Conservation (phyloP, 1,284 basidiomycete genomes). For the Malassezia arunalokei region DNA sequence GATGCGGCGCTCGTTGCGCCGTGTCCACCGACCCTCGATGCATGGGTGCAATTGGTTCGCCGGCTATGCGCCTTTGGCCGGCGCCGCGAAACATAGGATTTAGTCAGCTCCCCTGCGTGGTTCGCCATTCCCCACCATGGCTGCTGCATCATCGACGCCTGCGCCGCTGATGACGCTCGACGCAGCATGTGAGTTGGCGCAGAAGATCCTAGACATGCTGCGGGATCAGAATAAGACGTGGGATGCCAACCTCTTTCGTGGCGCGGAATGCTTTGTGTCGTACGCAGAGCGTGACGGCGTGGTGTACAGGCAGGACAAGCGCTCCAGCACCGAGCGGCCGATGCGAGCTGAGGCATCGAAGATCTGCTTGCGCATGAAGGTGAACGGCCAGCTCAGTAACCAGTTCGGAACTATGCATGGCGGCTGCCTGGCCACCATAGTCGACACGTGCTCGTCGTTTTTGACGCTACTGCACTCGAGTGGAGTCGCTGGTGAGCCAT, state of each 20-base stretch:
- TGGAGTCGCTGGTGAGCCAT: constrained; percentile 22
- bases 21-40: not conserved
- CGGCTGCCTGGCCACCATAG: constrained; percentile 9
- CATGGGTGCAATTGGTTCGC: constrained; percentile 3
- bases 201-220: not conserved
- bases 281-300: constrained; percentile 12
- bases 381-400: constrained; percentile 6
- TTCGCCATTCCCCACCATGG: not conserved
- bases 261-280: not conserved
- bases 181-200: not conserved
- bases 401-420: constrained; percentile 14
- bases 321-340: constrained; percentile 6
- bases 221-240: not conserved
- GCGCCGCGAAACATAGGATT: too few relatives aligned
- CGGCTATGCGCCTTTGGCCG: not conserved
- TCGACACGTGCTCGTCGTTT: constrained; percentile 9
- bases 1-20: not conserved
- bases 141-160: too few relatives aligned
- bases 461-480: constrained; percentile 20
- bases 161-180: constrained; percentile 5
- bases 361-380: constrained; percentile 10
- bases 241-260: not conserved
- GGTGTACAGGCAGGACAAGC: constrained; percentile 3
- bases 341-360: not conserved
- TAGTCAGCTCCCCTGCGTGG: not conserved